A percentile compares a stretch with the other conserved stretches of the same genome.
Conservation (phyloP, 192 early-diverging fungal genomes). For the Backusella mclennaniae region DNA sequence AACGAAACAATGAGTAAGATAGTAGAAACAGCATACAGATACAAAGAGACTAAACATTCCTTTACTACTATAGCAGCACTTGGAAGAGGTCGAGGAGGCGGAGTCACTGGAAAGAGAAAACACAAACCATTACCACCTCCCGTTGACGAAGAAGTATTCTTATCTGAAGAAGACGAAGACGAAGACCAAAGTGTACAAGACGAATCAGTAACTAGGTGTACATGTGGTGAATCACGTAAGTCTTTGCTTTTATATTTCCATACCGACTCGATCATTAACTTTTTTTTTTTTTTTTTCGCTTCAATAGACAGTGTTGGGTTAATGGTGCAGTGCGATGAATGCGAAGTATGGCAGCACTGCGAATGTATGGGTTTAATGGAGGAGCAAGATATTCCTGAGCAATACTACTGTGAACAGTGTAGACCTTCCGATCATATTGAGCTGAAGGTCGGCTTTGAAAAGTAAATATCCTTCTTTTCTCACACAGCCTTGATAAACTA, state of each 20-base stretch:
- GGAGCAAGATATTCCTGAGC: conserved; percentile 77
- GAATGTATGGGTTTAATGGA: conserved; percentile 81
- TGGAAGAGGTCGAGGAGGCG: not conserved
- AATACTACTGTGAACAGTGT: conserved; percentile 93
- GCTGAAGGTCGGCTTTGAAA: conserved; percentile 10
- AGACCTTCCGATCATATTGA: conserved; percentile 77
- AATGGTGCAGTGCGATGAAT: conserved; percentile 94
- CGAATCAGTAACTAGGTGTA: conserved; percentile 49
- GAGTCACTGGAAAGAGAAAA: not conserved
- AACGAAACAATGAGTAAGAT: conserved; percentile 5
- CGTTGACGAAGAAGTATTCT: not conserved
- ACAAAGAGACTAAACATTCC: not conserved
- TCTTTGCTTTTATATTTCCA: not conserved
- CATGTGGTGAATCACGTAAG: conserved; percentile 54
- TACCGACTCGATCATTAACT: not conserved
- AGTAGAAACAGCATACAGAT: not conserved
- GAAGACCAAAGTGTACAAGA: conserved; percentile 19
- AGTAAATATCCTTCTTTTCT: not conserved
- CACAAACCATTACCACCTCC: not conserved
- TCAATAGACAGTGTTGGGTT: conserved; percentile 55
- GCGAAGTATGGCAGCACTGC: conserved; percentile 93
- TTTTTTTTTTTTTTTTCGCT: not conserved
- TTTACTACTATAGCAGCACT: not conserved
- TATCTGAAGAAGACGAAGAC: not conserved
- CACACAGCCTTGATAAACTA: not conserved